A percentile compares a stretch with the other conserved stretches of the same genome.
Conservation (phyloP, 2,329 filamentous ascomycete species). For the Xylariales sp. region DNA sequence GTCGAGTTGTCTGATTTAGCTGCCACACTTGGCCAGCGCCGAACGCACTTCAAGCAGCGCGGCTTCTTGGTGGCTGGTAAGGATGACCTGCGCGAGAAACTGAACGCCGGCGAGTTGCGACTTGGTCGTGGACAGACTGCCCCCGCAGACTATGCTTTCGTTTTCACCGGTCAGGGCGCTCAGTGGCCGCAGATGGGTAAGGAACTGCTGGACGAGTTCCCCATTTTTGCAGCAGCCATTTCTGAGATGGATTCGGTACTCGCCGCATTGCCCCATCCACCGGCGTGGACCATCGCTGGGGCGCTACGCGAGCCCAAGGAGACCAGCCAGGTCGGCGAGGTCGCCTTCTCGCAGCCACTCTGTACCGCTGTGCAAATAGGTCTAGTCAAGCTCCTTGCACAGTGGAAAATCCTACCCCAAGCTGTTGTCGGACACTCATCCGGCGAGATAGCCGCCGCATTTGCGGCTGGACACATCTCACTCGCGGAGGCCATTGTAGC, state of each 20-base stretch:
- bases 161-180: conserved; percentile 39
- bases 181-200: conserved; percentile 38
- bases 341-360: conserved; percentile 23
- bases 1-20: conserved; percentile 12
- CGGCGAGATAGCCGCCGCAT: conserved; percentile 40
- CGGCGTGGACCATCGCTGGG: conserved; percentile 1
- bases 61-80: neutral
- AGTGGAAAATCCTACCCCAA: conserved; percentile 27
- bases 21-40: conserved; percentile 10
- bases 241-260: neutral
- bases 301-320: neutral
- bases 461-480: conserved; percentile 23
- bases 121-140: conserved; percentile 10
- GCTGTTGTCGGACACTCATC: conserved; percentile 32
- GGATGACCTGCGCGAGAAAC: neutral
- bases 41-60: neutral
- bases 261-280: neutral
- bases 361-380: conserved; percentile 41
- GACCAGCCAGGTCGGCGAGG: neutral
- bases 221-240: conserved; percentile 4
- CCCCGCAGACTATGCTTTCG: conserved; percentile 29
- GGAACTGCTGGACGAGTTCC: conserved; percentile 11
- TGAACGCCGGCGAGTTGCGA: conserved; percentile 4
- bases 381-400: conserved; percentile 34
- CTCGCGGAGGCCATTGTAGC: conserved; percentile 18